Conservation (phyloP, 2,329 filamentous ascomycete species). For the Dothistroma septosporum region DNA sequence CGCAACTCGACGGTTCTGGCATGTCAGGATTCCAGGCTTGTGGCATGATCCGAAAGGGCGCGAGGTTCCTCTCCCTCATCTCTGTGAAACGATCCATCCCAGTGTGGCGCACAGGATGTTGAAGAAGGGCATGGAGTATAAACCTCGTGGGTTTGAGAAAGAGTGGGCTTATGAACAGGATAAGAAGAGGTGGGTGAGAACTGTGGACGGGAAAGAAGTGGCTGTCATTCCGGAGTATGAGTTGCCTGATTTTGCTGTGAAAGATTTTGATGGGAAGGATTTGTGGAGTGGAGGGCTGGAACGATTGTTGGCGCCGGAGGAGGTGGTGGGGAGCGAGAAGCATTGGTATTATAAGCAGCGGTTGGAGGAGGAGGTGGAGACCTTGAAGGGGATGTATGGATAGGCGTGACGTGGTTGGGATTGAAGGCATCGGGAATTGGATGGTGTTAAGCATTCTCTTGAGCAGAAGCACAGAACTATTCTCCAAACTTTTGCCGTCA, state of each 20-base stretch:
- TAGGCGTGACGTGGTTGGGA: not conserved
- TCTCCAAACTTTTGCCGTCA: too few relatives aligned
- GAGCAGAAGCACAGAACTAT: too few relatives aligned
- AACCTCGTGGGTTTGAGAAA: not conserved
- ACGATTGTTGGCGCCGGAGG: constrained; percentile 2
- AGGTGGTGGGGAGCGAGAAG: not conserved
- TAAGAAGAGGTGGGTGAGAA: not conserved
- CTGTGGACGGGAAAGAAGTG: not conserved
- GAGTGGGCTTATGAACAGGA: not conserved
- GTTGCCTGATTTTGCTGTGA: not conserved
- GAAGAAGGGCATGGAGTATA: not conserved
- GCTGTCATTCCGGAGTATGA: not conserved
- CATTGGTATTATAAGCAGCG: not conserved
- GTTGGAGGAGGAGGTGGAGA: not conserved
- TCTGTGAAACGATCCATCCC: constrained; percentile 16
- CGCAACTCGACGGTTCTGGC: constrained; percentile 11
- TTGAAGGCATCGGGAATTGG: not conserved
- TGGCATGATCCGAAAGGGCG: not conserved
- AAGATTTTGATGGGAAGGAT: not conserved
- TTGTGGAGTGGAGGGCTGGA: constrained; percentile 4
- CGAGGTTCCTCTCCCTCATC: not conserved
- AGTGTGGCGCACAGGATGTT: constrained; percentile 13
- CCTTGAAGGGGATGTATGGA: not conserved
- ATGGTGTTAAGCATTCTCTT: not conserved
- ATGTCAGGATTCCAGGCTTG: not conserved